A percentile compares a stretch with the other conserved stretches of the same genome.
Evolutionary conservation across 2,329 filamentous ascomycete genomes (phyloP).

Genomic region (Aspergillus ochraceus): DNA sequence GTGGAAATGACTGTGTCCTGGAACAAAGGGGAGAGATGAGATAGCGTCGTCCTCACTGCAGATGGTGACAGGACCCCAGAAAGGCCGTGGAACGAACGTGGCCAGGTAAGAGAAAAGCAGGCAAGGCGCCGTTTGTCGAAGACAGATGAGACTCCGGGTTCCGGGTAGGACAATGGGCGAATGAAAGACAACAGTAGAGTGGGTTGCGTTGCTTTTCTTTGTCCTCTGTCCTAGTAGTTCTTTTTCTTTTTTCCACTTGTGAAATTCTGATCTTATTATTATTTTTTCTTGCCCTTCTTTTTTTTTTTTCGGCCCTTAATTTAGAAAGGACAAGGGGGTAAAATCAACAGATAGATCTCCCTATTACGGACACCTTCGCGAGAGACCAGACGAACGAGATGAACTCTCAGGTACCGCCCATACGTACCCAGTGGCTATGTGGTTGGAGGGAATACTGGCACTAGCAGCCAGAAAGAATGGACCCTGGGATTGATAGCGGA

Average conservation of each 20-base stretch:
- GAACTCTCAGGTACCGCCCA: slow-evolving; percentile 11
- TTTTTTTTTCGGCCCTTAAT: background rate
- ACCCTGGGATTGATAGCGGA: slow-evolving; percentile 22
- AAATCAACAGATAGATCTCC: background rate
- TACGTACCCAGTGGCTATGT: slow-evolving; percentile 14
- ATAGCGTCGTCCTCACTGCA: slow-evolving; percentile 16
- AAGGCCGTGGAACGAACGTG: slow-evolving; percentile 8
- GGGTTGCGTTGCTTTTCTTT: slow-evolving; percentile 15
- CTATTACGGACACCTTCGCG: background rate
- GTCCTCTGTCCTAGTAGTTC: background rate
- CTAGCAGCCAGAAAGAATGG: slow-evolving; percentile 22
- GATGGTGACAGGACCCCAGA: slow-evolving; percentile 11
- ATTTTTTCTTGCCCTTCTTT: slow-evolving; percentile 2
- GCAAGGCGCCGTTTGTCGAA: slow-evolving; percentile 19
- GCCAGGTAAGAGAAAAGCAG: slow-evolving; percentile 11
- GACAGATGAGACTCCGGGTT: slow-evolving; percentile 14
- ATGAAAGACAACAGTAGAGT: slow-evolving; percentile 9
- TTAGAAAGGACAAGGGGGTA: background rate
- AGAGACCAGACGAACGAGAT: background rate
- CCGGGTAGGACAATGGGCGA: slow-evolving; percentile 12
- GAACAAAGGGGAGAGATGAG: slow-evolving; percentile 6
- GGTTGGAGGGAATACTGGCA: slow-evolving; percentile 20
- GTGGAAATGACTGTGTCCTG: slow-evolving; percentile 1
- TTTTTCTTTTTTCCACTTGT: slow-evolving; percentile 2
- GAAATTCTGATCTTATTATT: slow-evolving; percentile 4